Conservation (phyloP, 1,284 basidiomycete genomes). For the Cryptococcus wingfieldii region DNA sequence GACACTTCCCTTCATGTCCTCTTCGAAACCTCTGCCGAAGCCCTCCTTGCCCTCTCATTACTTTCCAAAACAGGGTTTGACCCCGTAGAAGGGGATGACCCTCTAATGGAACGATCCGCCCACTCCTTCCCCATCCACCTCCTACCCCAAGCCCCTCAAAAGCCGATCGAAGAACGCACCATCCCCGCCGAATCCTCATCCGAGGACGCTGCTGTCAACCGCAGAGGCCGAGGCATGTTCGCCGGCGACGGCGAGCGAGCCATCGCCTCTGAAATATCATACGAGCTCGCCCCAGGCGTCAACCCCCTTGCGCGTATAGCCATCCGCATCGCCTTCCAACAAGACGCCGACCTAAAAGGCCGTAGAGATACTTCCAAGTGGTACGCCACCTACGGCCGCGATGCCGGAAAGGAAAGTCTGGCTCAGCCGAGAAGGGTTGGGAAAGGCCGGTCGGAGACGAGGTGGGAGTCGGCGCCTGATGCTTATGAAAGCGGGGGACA, state of each 20-base stretch:
- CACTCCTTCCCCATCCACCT: constrained; percentile 38
- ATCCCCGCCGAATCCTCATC: neutral
- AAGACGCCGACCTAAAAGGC: constrained; percentile 23
- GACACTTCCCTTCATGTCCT: constrained; percentile 40
- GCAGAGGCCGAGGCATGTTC: constrained; percentile 37
- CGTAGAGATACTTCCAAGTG: constrained; percentile 35
- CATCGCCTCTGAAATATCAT: constrained; percentile 3
- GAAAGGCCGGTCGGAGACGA: constrained; percentile 1
- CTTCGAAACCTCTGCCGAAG: constrained; percentile 32
- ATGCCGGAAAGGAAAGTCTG: constrained; percentile 38
- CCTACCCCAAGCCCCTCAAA: constrained; percentile 12
- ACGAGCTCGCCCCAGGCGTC: constrained; percentile 28
- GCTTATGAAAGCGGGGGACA: constrained; percentile 20
- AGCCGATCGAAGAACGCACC: neutral
- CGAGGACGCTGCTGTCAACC: constrained; percentile 3
- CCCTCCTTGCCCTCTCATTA: constrained; percentile 35
- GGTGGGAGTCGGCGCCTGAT: constrained; percentile 3
- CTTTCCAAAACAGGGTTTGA: constrained; percentile 45
- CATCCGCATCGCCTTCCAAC: constrained; percentile 33
- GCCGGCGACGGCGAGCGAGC: neutral
- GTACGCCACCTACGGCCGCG: constrained; percentile 37
- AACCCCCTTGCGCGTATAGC: constrained; percentile 39
- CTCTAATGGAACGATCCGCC: constrained; percentile 30
- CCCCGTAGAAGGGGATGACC: constrained; percentile 25
- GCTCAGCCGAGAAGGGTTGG: constrained; percentile 9